Conservation (phyloP, 805 yeast species). For the Vanderwaltozyma yarrowii region DNA sequence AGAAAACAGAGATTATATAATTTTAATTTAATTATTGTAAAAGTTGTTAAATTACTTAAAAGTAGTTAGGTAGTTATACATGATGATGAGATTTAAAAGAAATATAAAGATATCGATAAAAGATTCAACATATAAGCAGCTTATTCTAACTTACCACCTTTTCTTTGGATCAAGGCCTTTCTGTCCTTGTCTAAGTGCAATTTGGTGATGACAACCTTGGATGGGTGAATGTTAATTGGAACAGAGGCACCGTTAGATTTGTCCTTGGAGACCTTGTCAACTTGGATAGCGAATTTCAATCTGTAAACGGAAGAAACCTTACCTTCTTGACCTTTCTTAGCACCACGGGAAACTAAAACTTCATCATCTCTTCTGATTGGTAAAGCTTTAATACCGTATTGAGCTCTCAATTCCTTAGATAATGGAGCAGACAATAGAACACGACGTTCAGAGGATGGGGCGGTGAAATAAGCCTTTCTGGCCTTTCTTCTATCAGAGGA, state of each 20-base stretch:
- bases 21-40: background rate
- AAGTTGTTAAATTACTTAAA: conserved; percentile 4
- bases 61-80: conserved; percentile 4
- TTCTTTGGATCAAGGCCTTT: conserved; percentile 93
- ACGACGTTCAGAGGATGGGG: conserved; percentile 95
- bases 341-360: conserved; percentile 94
- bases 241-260: conserved; percentile 96
- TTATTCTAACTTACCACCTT: conserved; percentile 96
- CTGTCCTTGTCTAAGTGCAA: conserved; percentile 98
- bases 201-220: conserved; percentile 98
- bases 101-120: conserved; percentile 2
- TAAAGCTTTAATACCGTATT: conserved; percentile 90
- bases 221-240: conserved; percentile 96
- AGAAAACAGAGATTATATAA: background rate
- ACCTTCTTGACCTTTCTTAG: conserved; percentile 99
- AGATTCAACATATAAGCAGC: conserved; percentile 7
- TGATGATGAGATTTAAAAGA: conserved; percentile 4
- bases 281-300: conserved; percentile 92
- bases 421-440: conserved; percentile 94
- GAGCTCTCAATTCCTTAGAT: conserved; percentile 96
- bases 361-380: conserved; percentile 98
- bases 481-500: conserved; percentile 98
- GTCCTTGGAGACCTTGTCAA: conserved; percentile 95
- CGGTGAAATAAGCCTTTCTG: conserved; percentile 99
- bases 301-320: conserved; percentile 97